Evolutionary conservation across 2,329 filamentous ascomycete species (phyloP).

Genomic region (Aureobasidium sp.): DNA sequence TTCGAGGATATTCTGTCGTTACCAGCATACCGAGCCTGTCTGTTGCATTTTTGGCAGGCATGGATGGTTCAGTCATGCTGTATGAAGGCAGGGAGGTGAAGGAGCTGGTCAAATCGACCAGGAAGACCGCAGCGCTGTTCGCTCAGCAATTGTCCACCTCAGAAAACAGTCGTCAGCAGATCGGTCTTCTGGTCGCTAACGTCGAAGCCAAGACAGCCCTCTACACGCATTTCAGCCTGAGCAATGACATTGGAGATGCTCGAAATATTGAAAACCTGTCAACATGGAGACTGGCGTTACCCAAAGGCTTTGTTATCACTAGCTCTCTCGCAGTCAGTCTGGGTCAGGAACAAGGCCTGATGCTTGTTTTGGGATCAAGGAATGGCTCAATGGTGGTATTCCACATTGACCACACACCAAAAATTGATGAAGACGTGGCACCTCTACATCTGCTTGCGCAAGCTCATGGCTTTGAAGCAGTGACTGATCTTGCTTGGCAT

Average conservation of each 20-base stretch:
- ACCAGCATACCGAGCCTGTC: conserved; percentile 31
- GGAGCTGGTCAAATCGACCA: conserved; percentile 25
- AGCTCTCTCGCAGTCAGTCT: conserved; percentile 33
- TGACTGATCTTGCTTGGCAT: conserved; percentile 55
- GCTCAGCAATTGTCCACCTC: background rate
- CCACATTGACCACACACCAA: background rate
- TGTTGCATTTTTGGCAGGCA: conserved; percentile 41
- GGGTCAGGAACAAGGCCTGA: background rate
- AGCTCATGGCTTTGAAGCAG: conserved; percentile 52
- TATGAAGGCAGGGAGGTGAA: conserved; percentile 25
- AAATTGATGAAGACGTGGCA: background rate
- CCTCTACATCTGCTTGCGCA: conserved; percentile 19
- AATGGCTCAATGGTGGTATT: conserved; percentile 46
- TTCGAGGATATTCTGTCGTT: conserved; percentile 45
- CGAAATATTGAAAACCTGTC: background rate
- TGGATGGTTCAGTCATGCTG: conserved; percentile 37
- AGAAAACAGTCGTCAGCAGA: background rate
- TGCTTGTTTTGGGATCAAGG: conserved; percentile 47
- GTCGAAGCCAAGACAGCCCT: conserved; percentile 31
- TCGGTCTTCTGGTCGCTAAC: conserved; percentile 33
- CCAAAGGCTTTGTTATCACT: conserved; percentile 45
- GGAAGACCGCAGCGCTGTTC: conserved; percentile 39
- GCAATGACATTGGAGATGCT: background rate
- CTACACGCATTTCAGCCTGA: background rate
- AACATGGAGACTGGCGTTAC: conserved; percentile 20